Evolutionary conservation across 1,284 basidiomycete species (phyloP), one percentile per base, ranked within the genome.

Genomic region (Puccinia hordei): DNA sequence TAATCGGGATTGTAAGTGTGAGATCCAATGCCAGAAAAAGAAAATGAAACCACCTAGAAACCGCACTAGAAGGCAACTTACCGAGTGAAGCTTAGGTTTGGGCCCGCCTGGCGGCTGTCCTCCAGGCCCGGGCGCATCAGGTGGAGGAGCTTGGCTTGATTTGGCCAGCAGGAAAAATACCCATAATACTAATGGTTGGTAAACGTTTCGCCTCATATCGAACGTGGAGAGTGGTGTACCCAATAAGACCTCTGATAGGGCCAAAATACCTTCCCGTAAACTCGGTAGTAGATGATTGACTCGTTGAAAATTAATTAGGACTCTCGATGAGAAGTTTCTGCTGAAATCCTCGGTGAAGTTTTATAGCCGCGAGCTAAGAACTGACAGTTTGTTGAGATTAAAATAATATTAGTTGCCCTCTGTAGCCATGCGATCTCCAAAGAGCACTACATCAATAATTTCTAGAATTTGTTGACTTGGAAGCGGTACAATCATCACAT

Each of bases 121-220:
- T 17, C 33, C 61, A 2, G 24, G 24, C 9, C 30, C 13, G 12
- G 49, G 8, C 4, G n/a, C 0, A 27, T 63, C 35, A 63, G 61
- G 35, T 63, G 61, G 61, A 63, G 61, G 61, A 38, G 61, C 61
- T 12, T 35, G 35, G 41, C 35, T 63, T n/a, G n/a, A 38, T 63
- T 38, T 38, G 61, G 61, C 61, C 19, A 38, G 35, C 15, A 38
- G 22, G 35, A 38, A 63, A 38, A 63, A 38, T 9, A 19, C 61
- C 61, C 61, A 63, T 30, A 38, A 17, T 33, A 30, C 61, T 15
- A 38, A 38, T 8, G 35, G 8, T 6, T 63, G 33, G 8, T 6
- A 63, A 38, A 38, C 19, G 35, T 63, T 41, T 38, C 9, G 61
- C 19, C 61, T n/a, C 61, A 63, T 63, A 17, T n/a, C 22, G 33